Percentiles rank a stretch among this genome's conserved stretches.
Conservation (phyloP, 352 stramenopile species). For the Discostella stelligera region DNA sequence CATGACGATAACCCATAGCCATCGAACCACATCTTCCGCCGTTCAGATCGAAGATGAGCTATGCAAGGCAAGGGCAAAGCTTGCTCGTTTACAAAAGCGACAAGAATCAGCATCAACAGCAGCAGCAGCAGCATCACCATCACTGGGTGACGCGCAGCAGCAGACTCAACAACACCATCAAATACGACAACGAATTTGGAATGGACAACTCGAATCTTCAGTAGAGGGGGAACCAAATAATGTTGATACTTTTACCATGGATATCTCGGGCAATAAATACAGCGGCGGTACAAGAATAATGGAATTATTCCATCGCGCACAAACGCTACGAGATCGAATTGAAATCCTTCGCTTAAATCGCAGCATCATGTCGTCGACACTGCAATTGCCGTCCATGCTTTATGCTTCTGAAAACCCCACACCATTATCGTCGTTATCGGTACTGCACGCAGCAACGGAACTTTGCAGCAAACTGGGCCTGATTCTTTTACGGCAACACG, state of each 20-base stretch:
- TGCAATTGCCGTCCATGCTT: neutral
- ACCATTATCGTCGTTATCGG: neutral
- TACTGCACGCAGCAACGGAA: neutral
- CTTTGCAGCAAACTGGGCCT: slow-evolving; percentile 10
- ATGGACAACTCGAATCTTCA: neutral
- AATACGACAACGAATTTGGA: neutral
- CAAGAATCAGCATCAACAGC: neutral
- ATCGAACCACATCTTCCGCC: neutral
- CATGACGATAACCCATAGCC: no score
- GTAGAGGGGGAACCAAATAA: neutral
- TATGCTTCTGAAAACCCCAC: neutral
- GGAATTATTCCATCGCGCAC: slow-evolving; percentile 12
- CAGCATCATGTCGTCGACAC: neutral
- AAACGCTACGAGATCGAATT: slow-evolving; percentile 4
- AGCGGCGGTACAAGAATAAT: neutral
- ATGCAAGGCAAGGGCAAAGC: slow-evolving; percentile 5
- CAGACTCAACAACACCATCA: neutral
- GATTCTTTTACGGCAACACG: slow-evolving; percentile 1
- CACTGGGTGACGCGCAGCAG: neutral
- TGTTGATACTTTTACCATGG: neutral
- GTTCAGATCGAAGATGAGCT: slow-evolving; percentile 16
- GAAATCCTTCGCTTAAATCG: slow-evolving; percentile 15
- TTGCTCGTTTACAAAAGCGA: slow-evolving; percentile 6
- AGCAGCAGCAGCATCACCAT: neutral
- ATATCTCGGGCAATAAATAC: neutral